Evolutionary conservation across 306 rosid genomes (phyloP), one percentile per base, ranked within the genome.

Genomic region (Castanea mollissima): DNA sequence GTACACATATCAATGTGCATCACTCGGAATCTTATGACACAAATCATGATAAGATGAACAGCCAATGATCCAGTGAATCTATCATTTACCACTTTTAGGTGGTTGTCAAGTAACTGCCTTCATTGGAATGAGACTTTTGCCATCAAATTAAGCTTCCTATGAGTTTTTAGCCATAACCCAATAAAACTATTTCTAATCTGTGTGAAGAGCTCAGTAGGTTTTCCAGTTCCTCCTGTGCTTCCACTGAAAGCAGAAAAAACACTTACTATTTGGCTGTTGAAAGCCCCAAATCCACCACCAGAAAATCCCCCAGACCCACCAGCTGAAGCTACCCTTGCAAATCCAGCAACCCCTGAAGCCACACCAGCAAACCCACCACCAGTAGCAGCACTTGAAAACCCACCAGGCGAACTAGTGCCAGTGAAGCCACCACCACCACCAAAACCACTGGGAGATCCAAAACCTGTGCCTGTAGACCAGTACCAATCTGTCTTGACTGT

Each of bases 401-500:
- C 87, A 74, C 84, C 69, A 6, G 64, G 3, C 2, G 84, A 73
- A 63, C 71, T 76, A 27, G 44, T 44, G 19, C 35, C 6, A 5
- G 35, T n/a, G 62, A 56, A 56, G 41, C 79, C 86, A 88, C 90
- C 91, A 65, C 90, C 91, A 65, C 88, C 79, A 85, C 35, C 35
- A 34, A 85, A 85, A 73, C 91, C 85, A 67, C 86, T 75, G 55
- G 90, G 85, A 78, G 97, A 74, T 38, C 84, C 93, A 76, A 89
- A 84, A 79, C 89, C 86, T 79, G 81, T 55, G 68, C 93, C 97
- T 19, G 87, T 46, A 85, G 70, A 88, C 84, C 85, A 46, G 87
- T 75, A 31, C 97, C 97, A 84, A 91, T 87, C 78, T 92, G 98
- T 80, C 99, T 91, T 65, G 97, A 94, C 78, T 92, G 97, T 79